Evolutionary conservation across 306 rosid genomes (phyloP), one percentile per base, ranked within the genome.

Genomic region (Pueraria montana): DNA sequence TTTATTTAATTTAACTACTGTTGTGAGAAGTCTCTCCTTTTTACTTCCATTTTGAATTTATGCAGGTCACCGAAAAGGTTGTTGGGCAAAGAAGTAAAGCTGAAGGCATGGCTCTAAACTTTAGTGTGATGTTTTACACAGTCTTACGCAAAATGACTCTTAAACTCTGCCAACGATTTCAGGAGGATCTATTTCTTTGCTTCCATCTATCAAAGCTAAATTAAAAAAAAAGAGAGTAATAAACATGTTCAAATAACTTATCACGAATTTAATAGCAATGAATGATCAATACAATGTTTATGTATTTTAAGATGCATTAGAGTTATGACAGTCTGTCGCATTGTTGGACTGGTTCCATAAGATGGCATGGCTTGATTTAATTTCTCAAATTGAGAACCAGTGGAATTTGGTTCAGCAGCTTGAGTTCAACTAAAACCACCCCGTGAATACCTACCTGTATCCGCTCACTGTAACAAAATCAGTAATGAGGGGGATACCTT

Each of bases 51-150:
- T 74, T 75, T 80, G 69, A 82, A 59, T 75, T 73, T 82, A 58
- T 87, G 83, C 92, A 94, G 98, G 89, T 76, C 66, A 83, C 58
- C 55, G 90, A 83, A 70, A 87, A 52, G 65, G 65, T 23, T 66
- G 78, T 71, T 43, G 86, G 58, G 55, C 74, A 48, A 84, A 79
- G 74, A 63, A 83, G 84, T 83, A 78, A 86, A 63, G 52, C 61
- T 59, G 86, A 85, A 81, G 97, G 91, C 82, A 83, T 79, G 81
- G 48, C 61, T 73, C 55, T 83, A 58, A n/a, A 38, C 72, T 67
- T 72, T 84, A 16, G 48, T 21, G 21, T 14, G 48, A 36, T 78
- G 34, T 66, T 77, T 65, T 58, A 58, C 52, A 38, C 11, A 26
- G 17, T 76, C 56, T 17, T 32, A 42, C 8, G 27, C n/a, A 69